These are phyloP conservation scores for Rhododendron ferrugineum DNA, from an alignment of 148 eudicot species.

Conservation along the genomic window DNA sequence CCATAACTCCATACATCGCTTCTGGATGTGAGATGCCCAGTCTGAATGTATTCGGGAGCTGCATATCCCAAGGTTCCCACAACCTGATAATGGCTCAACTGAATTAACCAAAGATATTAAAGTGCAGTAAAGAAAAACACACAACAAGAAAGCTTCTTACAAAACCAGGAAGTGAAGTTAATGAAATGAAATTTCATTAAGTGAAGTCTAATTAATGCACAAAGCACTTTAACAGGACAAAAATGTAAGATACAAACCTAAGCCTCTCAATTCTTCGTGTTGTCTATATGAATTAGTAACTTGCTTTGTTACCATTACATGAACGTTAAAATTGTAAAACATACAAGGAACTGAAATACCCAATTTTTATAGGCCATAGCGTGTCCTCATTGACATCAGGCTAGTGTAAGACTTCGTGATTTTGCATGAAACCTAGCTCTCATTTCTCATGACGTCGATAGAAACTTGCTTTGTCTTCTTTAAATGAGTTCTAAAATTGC, in stretches of 20 bases:
- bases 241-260: background rate
- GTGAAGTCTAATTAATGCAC: background rate
- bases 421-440: background rate
- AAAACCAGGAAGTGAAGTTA: background rate
- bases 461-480: background rate
- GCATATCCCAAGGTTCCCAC: slow-evolving; percentile 96
- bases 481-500: background rate
- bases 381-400: background rate
- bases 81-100: slow-evolving; percentile 37
- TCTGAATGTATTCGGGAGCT: slow-evolving; percentile 86
- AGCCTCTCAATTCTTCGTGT: background rate
- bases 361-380: background rate
- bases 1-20: slow-evolving; percentile 97
- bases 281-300: background rate
- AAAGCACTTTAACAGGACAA: background rate
- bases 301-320: background rate
- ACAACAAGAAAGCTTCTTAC: background rate
- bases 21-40: slow-evolving; percentile 82
- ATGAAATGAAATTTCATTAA: background rate
- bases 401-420: background rate
- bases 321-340: background rate
- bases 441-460: background rate
- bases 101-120: background rate
- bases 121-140: background rate
- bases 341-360: background rate